phyloP scores from a whole-genome alignment of 2,329 filamentous ascomycete genomes.

The Rutstroemia sp. region DNA sequence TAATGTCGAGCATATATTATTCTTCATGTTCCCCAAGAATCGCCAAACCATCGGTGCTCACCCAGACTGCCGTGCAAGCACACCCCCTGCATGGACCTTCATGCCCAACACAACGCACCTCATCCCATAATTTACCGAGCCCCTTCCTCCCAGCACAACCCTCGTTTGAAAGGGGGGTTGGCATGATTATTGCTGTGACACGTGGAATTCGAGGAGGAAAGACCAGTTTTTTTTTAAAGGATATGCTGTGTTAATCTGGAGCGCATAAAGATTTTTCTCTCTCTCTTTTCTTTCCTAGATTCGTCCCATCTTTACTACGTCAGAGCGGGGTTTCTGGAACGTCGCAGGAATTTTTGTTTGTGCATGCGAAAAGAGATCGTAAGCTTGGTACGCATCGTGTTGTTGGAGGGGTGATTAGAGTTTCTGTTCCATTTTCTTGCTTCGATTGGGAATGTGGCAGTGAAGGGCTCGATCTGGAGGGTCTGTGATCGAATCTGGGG shows the following conservation, averaged over 20 bases:
- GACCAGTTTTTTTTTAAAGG: too few species aligned
- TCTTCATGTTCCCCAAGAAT: too few species aligned
- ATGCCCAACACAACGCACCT: slow-evolving; percentile 1
- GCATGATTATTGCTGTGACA: not conserved
- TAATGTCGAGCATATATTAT: too few species aligned
- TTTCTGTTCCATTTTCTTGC: too few species aligned
- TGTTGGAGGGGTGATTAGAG: not conserved
- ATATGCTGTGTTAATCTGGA: not conserved
- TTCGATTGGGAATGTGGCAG: too few species aligned
- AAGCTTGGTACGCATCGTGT: not conserved
- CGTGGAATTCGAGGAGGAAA: not conserved
- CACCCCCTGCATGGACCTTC: not conserved
- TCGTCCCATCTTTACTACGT: not conserved
- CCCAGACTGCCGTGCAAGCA: not conserved
- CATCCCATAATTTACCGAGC: not conserved
- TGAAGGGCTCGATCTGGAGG: too few species aligned
- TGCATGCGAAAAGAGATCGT: not conserved
- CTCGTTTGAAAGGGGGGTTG: not conserved
- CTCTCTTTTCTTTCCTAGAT: not conserved
- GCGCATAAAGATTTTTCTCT: not conserved
- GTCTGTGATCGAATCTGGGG: too few species aligned
- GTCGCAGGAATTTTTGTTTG: not conserved
- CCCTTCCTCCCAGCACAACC: slow-evolving; percentile 4
- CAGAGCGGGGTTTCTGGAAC: not conserved
- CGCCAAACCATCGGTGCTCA: too few species aligned